phyloP scores from a whole-genome alignment of 192 early-diverging fungal genomes.

The Linnemannia schmuckeri region DNA sequence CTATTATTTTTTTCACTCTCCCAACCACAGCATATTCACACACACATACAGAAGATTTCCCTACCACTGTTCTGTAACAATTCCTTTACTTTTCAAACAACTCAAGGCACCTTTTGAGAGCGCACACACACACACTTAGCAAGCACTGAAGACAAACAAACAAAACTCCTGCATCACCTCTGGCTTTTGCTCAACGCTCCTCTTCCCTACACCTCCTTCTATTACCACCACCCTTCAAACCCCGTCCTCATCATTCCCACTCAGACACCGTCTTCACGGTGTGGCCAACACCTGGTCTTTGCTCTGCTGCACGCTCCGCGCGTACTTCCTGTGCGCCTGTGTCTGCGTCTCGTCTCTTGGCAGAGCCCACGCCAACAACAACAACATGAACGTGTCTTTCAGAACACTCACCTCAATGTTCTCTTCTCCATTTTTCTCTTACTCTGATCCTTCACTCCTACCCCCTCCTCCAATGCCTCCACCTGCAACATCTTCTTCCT shows the following conservation, averaged over 20 bases:
- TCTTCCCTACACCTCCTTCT: background rate
- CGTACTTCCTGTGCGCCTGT: slow-evolving; percentile 29
- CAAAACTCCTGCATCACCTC: background rate
- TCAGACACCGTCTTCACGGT: slow-evolving; percentile 3
- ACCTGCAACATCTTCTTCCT: background rate
- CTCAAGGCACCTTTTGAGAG: background rate
- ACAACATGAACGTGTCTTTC: slow-evolving; percentile 19
- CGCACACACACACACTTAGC: background rate
- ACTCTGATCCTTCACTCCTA: background rate
- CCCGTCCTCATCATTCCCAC: background rate
- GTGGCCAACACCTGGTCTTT: background rate
- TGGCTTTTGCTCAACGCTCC: background rate
- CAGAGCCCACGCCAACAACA: slow-evolving; percentile 12
- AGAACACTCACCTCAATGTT: slow-evolving; percentile 25
- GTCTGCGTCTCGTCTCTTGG: slow-evolving; percentile 13
- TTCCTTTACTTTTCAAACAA: background rate
- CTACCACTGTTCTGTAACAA: slow-evolving; percentile 1
- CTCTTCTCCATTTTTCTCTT: background rate
- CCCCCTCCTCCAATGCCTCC: slow-evolving; percentile 3
- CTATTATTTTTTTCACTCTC: no score
- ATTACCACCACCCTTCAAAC: background rate
- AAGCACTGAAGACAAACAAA: background rate
- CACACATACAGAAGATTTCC: background rate
- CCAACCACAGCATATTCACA: background rate
- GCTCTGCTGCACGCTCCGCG: slow-evolving; percentile 18